Percentiles rank a stretch among this genome's conserved stretches.
Conservation (phyloP, 2,329 filamentous ascomycete genomes). For the Emmonsia crescens region DNA sequence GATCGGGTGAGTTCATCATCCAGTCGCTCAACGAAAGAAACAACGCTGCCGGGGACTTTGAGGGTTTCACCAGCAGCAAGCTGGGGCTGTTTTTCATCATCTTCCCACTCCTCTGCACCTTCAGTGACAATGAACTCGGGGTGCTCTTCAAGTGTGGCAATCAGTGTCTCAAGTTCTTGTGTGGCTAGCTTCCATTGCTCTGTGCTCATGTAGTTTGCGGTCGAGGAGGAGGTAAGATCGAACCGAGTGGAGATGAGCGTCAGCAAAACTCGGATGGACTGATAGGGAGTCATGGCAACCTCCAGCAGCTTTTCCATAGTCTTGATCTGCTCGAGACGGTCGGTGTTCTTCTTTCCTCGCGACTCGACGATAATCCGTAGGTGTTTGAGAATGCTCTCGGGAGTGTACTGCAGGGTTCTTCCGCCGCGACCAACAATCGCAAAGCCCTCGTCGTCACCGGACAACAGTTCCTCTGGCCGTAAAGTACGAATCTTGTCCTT, state of each 20-base stretch:
- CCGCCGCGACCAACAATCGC: constrained; percentile 80
- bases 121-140: constrained; percentile 77
- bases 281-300: constrained; percentile 83
- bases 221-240: constrained; percentile 71
- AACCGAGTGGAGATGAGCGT: constrained; percentile 90
- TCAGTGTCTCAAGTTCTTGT: constrained; percentile 67
- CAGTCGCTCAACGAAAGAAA: constrained; percentile 87
- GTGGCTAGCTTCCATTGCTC: constrained; percentile 97
- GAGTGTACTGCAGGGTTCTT: constrained; percentile 80
- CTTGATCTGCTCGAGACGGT: constrained; percentile 86
- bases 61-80: constrained; percentile 63
- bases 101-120: constrained; percentile 94
- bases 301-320: constrained; percentile 94
- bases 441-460: constrained; percentile 67
- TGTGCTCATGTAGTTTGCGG: constrained; percentile 68
- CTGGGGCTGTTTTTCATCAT: constrained; percentile 84
- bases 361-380: constrained; percentile 87
- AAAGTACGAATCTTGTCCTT: constrained; percentile 42
- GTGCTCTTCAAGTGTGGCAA: constrained; percentile 69
- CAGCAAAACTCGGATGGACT: constrained; percentile 82
- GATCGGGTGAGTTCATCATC: constrained; percentile 96
- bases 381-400: constrained; percentile 97
- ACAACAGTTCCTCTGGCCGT: constrained; percentile 32
- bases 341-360: constrained; percentile 97
- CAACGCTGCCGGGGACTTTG: constrained; percentile 87